Percentiles rank a stretch among this genome's conserved stretches.
phyloP scores from a whole-genome alignment of 495 filamentous ascomycete genomes.

The Ramalina intermedia region DNA sequence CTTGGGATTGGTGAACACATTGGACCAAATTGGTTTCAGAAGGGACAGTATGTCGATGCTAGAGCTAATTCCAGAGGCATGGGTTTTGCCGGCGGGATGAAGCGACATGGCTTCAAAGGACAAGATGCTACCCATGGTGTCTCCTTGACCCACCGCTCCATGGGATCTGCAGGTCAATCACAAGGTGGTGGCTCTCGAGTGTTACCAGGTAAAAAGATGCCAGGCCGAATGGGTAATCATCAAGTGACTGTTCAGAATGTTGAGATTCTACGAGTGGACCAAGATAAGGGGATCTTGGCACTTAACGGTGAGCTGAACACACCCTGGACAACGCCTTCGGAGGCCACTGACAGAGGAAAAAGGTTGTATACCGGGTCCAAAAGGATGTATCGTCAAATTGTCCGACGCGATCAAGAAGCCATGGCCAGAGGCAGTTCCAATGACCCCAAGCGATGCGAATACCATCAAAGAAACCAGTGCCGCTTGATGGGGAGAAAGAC shows the following conservation, averaged over 20 bases:
- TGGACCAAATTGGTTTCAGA: constrained; percentile 69
- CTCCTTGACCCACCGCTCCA: constrained; percentile 75
- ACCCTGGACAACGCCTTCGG: neutral
- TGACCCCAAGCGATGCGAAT: constrained; percentile 2
- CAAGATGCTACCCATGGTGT: constrained; percentile 91
- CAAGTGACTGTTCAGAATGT: constrained; percentile 79
- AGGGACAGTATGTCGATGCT: constrained; percentile 84
- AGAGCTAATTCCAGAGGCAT: constrained; percentile 64
- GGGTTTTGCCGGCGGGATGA: constrained; percentile 96
- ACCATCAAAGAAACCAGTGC: neutral
- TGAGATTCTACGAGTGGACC: constrained; percentile 74
- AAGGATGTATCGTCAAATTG: constrained; percentile 66
- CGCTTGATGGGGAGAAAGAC: neutral
- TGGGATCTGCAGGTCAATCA: constrained; percentile 73
- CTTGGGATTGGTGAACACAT: constrained; percentile 57
- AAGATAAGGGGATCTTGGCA: constrained; percentile 71
- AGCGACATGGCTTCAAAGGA: constrained; percentile 73
- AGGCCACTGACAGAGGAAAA: constrained; percentile 9
- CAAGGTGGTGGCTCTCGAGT: constrained; percentile 90
- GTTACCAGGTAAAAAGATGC: constrained; percentile 92
- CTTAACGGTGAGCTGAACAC: constrained; percentile 48
- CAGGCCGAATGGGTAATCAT: constrained; percentile 83
- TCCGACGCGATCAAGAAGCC: constrained; percentile 89
- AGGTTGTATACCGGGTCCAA: constrained; percentile 72
- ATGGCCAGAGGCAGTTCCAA: constrained; percentile 41